Evolutionary conservation across 352 stramenopile genomes (phyloP), one percentile per base, ranked within the genome.

Genomic region (Phytophthora vignae): DNA sequence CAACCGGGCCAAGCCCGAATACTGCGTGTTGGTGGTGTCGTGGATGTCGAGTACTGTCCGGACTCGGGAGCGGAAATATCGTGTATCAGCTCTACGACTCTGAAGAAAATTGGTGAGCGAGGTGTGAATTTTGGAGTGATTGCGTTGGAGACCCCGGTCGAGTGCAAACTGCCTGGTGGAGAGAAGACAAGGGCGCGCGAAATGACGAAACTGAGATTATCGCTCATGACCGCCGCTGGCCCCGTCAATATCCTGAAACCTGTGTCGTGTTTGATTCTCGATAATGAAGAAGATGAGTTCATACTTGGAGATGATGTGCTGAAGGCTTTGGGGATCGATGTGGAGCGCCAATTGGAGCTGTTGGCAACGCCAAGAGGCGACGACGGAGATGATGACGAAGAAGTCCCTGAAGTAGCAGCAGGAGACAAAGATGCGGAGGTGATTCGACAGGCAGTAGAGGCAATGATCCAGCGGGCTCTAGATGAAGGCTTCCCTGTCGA

Each of bases 81-180:
- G 64, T 61, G 64, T 9, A 61, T 71, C 11, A 71, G 55, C 49
- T 66, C 64, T 4, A 61, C 55, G 56, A 71, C 64, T 19, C 8
- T 71, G 17, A 57, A 42, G 1, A 66, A 60, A 21, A 57, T 61
- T 36, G 17, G 49, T 57, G 27, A 71, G 17, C 22, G 15, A 57
- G 49, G 49, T 48, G 56, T 71, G 27, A 42, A 4, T 3, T 66
- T 12, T 14, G 56, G 61, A 21, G 27, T 66, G 11, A 22, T 1
- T 17, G 19, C 29, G 12, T 52, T 40, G 33, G 9, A 4, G 7
- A 9, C 1, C 31, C 31, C 33, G 33, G 1, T 40, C 33, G 33
- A 40, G 33, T 40, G 33, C 9, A 14, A 14, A 0, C 33, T 64
- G 17, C 33, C 64, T 6, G 64, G 14, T 25, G 64, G 36, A 10